A percentile compares a stretch with the other conserved stretches of the same genome.
phyloP scores from a whole-genome alignment of 306 rosid species.

The Sphenostylis stenocarpa region DNA sequence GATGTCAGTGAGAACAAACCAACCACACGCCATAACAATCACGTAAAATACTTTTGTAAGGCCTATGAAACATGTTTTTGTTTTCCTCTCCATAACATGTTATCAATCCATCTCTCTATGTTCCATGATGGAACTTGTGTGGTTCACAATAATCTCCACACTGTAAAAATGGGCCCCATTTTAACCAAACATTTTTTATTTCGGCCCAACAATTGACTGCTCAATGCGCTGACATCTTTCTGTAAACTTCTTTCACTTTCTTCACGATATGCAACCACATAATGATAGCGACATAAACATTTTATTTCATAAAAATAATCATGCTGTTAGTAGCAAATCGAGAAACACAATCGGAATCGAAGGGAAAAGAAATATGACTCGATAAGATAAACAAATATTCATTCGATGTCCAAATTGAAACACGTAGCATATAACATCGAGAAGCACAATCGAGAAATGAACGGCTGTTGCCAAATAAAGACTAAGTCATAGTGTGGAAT shows the following conservation, averaged over 20 bases:
- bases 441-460: no score
- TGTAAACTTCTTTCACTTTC: conserved; percentile 30
- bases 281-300: neutral
- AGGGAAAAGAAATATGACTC: no score
- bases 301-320: neutral
- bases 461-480: no score
- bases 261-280: neutral
- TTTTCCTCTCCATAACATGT: neutral
- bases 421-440: no score
- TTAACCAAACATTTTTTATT: neutral
- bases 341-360: no score
- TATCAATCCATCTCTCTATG: neutral
- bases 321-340: no score
- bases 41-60: neutral
- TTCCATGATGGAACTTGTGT: conserved; percentile 33
- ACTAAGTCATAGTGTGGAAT: no score
- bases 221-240: conserved; percentile 17
- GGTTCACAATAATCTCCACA: conserved; percentile 17
- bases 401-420: no score
- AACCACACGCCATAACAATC: neutral
- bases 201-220: neutral
- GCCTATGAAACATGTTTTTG: neutral
- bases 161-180: neutral
- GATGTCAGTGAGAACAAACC: no score
- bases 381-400: no score